Evolutionary conservation across 768 basidiomycete genomes (phyloP), one percentile per base, ranked within the genome.

Genomic region (Stropharia rugosoannulata): DNA sequence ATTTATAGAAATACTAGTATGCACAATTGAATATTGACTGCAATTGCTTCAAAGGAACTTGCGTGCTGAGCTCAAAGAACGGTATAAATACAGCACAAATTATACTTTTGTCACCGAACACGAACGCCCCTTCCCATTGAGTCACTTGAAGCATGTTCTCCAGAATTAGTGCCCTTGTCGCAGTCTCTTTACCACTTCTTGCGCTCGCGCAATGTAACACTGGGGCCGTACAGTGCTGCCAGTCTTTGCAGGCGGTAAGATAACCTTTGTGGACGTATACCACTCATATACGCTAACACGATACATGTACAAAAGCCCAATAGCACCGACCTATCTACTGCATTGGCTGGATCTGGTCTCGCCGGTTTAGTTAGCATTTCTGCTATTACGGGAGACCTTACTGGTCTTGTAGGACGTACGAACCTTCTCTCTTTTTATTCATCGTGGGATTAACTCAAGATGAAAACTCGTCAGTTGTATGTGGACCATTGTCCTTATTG

Each of bases 401-500:
- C 36, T 22, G 61, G 61, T 10, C 51, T 50, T n/a, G 41, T 49
- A 18, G 50, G 46, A 29, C 41, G 40, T 45, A 32, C 29, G 29
- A 25, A 41, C 25, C 16, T 43, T 51, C 11, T 51, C 0, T 37
- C 13, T 37, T 46, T 42, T n/a, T 16, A 7, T 4, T 7, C 29
- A 4, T 32, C 5, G 7, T 32, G 6, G 9, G 5, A 7, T 32
- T 32, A 32, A 32, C 29, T 32, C 2, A 32, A 7, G 5, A 32
- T 7, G 6, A 6, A 7, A 32, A 3, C 29, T 32, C 38, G 11
- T 47, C 22, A 63, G 62, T 63, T 13, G 50, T 51, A 29, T 64
- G 63, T 58, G 39, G 42, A 40, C 58, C 60, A 2, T 46, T 64
- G 44, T 57, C 56, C 22, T 29, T 62, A 50, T 22, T 60, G 27